Conservation (phyloP, 352 stramenopile genomes). For the Globisporangium paroecandrum region DNA sequence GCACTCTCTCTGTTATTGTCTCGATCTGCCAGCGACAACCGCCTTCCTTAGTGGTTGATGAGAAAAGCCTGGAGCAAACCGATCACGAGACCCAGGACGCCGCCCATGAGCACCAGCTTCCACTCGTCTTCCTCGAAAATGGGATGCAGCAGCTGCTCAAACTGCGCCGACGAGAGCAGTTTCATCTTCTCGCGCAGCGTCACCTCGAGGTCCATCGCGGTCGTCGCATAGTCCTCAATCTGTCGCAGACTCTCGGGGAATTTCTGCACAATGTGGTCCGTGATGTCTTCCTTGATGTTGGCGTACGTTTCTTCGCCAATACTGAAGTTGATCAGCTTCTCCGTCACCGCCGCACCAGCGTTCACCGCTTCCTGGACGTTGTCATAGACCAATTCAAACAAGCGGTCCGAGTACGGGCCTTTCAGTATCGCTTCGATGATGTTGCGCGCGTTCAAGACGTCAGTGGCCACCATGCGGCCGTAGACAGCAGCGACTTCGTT, state of each 20-base stretch:
- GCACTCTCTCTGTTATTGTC: neutral
- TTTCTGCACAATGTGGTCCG: slow-evolving; percentile 83
- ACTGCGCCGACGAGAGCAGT: slow-evolving; percentile 83
- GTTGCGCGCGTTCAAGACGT: slow-evolving; percentile 86
- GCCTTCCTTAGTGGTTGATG: slow-evolving; percentile 64
- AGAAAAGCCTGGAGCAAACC: slow-evolving; percentile 91
- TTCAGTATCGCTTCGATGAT: slow-evolving; percentile 90
- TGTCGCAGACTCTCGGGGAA: slow-evolving; percentile 88
- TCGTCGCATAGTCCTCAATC: slow-evolving; percentile 92
- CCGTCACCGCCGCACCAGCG: slow-evolving; percentile 60
- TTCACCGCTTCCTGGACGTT: slow-evolving; percentile 87
- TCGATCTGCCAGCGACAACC: neutral
- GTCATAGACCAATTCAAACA: slow-evolving; percentile 87
- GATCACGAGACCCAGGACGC: slow-evolving; percentile 89
- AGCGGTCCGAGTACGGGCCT: slow-evolving; percentile 77
- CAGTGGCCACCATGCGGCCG: slow-evolving; percentile 73
- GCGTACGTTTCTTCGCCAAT: slow-evolving; percentile 81
- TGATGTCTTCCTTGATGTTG: slow-evolving; percentile 87
- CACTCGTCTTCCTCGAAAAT: slow-evolving; percentile 99
- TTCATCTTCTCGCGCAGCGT: slow-evolving; percentile 93
- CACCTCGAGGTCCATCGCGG: slow-evolving; percentile 88
- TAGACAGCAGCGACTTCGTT: slow-evolving; percentile 88
- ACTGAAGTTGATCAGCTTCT: slow-evolving; percentile 85
- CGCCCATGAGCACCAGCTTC: slow-evolving; percentile 96
- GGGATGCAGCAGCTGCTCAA: slow-evolving; percentile 96